Base-by-base conservation (phyloP, 1,284 basidiomycete species). In the Clitocybe nebularis region DNA sequence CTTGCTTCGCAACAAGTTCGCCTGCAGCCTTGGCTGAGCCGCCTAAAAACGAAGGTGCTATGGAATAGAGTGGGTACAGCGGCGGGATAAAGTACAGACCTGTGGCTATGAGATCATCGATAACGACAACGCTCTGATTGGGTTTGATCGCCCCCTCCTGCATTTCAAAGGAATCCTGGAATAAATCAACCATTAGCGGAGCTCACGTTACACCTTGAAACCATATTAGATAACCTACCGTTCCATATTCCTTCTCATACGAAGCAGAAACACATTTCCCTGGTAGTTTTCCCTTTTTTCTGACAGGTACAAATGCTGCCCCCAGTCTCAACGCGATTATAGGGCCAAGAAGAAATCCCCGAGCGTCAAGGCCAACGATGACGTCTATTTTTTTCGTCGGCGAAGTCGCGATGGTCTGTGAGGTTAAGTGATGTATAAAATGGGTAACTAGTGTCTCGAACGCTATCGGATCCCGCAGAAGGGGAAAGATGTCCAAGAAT, bases 51-150 rank as follows among this genome's bases (percentile, higher is more conserved):
- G 9, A 36, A 19, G n/a, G 16, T 42, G 8, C 11, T 22, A 13
- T 22, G 26, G 4, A n/a, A 11, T 16, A 11, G 28, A 8, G 11
- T 8, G 4, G 9, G 13, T 6, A 10, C 11, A 39, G 24, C 16
- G 36, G 30, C 3, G 21, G 11, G 22, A 36, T n/a, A n/a, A n/a
- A n/a, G 13, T 9, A 48, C 70, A 17, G 50, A 87, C 93, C 93
- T 32, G 96, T 99, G 0, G 96, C 96, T 50, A 99, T 93, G 26
- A 99, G 74, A 65, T 99, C 96, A 64, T 99, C 96, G 22, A 99
- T 75, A 36, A 99, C 76, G 29, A 99, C 66, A 21, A 94, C 92
- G 44, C 73, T 89, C 61, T 95, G 86, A 23, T 91, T 91, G 1
- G 82, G 75, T 53, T 79, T 66, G 58, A 99, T 89, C 1, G 89